Evolutionary conservation across 805 yeast genomes (phyloP).

Genomic region (Candida arabinofermentans): DNA sequence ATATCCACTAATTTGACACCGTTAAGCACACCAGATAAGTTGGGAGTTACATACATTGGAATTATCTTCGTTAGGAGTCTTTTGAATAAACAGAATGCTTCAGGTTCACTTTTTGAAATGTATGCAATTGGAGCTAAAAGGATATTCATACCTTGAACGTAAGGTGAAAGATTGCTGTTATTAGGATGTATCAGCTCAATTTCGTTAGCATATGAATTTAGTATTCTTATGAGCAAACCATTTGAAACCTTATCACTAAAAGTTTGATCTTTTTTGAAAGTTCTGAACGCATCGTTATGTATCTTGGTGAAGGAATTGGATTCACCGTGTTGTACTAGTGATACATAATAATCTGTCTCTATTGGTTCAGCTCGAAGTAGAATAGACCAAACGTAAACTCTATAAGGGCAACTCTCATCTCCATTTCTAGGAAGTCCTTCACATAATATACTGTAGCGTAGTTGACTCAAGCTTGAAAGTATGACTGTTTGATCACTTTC

Average conservation of each 20-base stretch:
- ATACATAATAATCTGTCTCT: constrained; percentile 51
- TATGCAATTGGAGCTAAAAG: constrained; percentile 79
- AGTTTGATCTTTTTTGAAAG: constrained; percentile 66
- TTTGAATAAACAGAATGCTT: constrained; percentile 72
- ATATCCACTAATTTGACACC: constrained; percentile 72
- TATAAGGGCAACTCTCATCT: constrained; percentile 53
- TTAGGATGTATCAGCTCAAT: constrained; percentile 12
- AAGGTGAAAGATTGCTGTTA: constrained; percentile 35
- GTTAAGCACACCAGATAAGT: constrained; percentile 75
- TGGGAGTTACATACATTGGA: constrained; percentile 75
- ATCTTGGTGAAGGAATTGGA: constrained; percentile 64
- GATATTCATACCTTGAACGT: constrained; percentile 93
- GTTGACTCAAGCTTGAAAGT: constrained; percentile 47
- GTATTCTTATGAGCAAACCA: constrained; percentile 58
- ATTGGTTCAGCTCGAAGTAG: constrained; percentile 60
- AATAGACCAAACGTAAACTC: constrained; percentile 80
- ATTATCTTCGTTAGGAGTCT: constrained; percentile 58
- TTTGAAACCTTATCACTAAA: constrained; percentile 70
- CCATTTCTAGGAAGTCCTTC: constrained; percentile 36
- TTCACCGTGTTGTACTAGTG: constrained; percentile 46
- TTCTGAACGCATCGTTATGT: constrained; percentile 80
- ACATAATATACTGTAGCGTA: constrained; percentile 47
- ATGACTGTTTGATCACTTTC: constrained; percentile 42
- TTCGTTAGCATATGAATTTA: constrained; percentile 66
- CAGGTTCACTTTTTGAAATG: constrained; percentile 75